Conservation (phyloP, 306 rosid genomes). For the Lupinus albus region DNA sequence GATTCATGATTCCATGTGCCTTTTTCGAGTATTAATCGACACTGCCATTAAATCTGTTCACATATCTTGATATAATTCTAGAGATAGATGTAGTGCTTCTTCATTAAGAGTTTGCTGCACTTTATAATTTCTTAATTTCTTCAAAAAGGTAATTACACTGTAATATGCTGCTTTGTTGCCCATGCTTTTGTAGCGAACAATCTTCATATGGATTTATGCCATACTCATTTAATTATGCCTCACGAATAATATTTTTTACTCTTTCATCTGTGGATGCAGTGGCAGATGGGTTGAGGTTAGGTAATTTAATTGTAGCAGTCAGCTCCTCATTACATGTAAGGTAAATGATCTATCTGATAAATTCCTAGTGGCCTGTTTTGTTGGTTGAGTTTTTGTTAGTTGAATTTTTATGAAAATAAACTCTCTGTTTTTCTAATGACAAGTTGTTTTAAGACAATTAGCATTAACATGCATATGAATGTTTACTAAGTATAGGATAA, state of each 20-base stretch:
- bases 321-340: slow-evolving; percentile 47
- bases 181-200: neutral
- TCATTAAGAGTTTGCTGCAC: slow-evolving; percentile 7
- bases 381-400: slow-evolving; percentile 16
- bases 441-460: slow-evolving; percentile 4
- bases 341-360: slow-evolving; percentile 42
- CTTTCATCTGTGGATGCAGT: slow-evolving; percentile 63
- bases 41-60: neutral
- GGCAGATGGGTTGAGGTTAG: slow-evolving; percentile 76
- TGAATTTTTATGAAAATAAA: slow-evolving; percentile 1
- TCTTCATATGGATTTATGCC: slow-evolving; percentile 31
- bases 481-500: neutral
- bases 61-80: neutral
- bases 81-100: slow-evolving; percentile 16
- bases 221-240: slow-evolving; percentile 18
- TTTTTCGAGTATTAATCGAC: slow-evolving; percentile 22
- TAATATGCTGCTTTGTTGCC: slow-evolving; percentile 32
- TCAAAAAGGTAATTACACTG: neutral
- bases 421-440: neutral
- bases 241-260: slow-evolving; percentile 36
- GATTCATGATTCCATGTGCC: slow-evolving; percentile 10
- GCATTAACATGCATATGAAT: slow-evolving; percentile 8
- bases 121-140: neutral
- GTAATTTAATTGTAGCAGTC: slow-evolving; percentile 30
- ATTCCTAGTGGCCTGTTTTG: slow-evolving; percentile 9